Evolutionary conservation across 345 rosid species (phyloP).

Genomic region (Hevea brasiliensis): DNA sequence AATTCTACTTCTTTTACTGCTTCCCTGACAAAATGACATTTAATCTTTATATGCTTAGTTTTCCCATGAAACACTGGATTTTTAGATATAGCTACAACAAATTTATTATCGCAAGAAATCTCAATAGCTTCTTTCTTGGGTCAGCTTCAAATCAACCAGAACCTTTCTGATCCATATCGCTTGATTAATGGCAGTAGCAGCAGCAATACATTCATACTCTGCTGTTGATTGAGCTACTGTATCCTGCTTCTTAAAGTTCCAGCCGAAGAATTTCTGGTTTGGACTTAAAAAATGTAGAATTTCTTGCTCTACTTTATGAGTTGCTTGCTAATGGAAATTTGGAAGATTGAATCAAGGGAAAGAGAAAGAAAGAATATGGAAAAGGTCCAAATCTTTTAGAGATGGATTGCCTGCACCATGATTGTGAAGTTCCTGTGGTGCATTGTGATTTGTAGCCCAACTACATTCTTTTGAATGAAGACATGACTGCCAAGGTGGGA

Average conservation of each 20-base stretch:
- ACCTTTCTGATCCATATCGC: background rate
- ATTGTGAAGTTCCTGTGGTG: slow-evolving; percentile 44
- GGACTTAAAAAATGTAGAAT: slow-evolving; percentile 42
- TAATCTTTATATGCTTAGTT: no score
- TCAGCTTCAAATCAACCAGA: background rate
- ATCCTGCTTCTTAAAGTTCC: no score
- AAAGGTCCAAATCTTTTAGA: slow-evolving; percentile 37
- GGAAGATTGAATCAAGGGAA: slow-evolving; percentile 48
- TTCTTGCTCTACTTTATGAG: no score
- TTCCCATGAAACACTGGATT: no score
- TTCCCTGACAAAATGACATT: no score
- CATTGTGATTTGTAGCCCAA: slow-evolving; percentile 50
- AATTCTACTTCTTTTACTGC: no score
- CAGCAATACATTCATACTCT: background rate
- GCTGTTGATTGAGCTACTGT: background rate
- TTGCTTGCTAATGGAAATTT: slow-evolving; percentile 45
- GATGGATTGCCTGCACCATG: slow-evolving; percentile 53
- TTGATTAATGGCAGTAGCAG: background rate
- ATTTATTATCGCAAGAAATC: no score
- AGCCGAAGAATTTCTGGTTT: no score
- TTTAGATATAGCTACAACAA: no score
- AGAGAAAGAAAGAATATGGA: slow-evolving; percentile 31
- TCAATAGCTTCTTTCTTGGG: background rate
- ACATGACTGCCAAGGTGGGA: slow-evolving; percentile 43
- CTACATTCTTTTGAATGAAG: background rate